Evolutionary conservation across 1,139 yeast species (phyloP), one percentile per base, ranked within the genome.

Genomic region (Hyphopichia khmerensis): DNA sequence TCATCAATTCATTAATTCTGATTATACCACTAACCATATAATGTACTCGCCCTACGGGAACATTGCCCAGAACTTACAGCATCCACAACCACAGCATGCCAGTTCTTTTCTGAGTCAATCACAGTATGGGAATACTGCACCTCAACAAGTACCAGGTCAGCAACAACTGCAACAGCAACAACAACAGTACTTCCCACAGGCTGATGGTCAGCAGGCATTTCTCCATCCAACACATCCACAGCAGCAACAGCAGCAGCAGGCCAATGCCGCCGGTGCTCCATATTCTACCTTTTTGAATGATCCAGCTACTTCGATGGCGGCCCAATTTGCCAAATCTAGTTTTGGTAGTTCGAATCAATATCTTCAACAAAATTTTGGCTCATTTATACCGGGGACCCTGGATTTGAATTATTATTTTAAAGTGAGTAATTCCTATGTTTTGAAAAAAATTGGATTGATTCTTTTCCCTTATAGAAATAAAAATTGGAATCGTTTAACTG

Each of bases 311-410:
- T 81, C 87, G 41, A 77, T 93, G 74, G 96, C 97, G 2, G 79
- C 93, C 30, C 96, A 88, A 56, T 82, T 91, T 47, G 96, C 98
- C 27, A 86, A 88, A 55, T 79, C 79, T 43, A 96, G 98, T 4
- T 78, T 93, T 41, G 82, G 77, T 44, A 76, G 79, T 35, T 75
- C 82, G 32, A 88, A 87, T 53, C 85, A 84, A 49, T 87, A 87
- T 60, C 65, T 89, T 55, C 88, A 85, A 49, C 83, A 82, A 50
- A 87, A 85, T 60, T 72, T 85, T 46, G 81, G 82, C 16, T 71
- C 73, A 49, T 73, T 76, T 56, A 79, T 76, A 33, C 74, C 76
- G 3, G 68, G 68, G 19, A 71, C 75, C 3, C 67, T 70, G 37
- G 83, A 87, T 44, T 67, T 88, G 52, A 83, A 86, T 50, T 87